Conservation (phyloP, 352 stramenopile species). For the Phytophthora hybrid region DNA sequence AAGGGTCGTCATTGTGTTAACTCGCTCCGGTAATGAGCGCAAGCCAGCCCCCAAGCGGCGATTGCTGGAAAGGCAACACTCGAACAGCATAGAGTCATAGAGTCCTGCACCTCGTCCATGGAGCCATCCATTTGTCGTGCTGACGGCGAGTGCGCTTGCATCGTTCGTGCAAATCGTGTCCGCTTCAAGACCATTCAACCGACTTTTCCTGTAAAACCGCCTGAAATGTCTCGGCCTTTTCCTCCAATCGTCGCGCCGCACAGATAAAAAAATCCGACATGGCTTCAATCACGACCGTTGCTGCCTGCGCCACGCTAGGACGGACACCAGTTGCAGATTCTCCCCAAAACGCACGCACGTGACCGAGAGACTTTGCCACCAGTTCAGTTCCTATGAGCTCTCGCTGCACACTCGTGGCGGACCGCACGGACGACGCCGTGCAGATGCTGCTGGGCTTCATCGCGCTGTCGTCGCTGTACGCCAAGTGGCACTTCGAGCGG, state of each 20-base stretch:
- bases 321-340: slow-evolving; percentile 33
- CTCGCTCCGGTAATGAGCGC: neutral
- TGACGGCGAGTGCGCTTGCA: neutral
- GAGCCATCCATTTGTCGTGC: neutral
- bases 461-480: slow-evolving; percentile 79
- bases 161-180: neutral
- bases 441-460: slow-evolving; percentile 82
- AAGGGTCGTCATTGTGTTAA: neutral
- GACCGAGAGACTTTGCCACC: neutral
- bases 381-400: slow-evolving; percentile 42
- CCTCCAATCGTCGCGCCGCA: slow-evolving; percentile 12
- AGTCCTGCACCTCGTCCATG: neutral
- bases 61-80: neutral
- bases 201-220: neutral
- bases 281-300: slow-evolving; percentile 17
- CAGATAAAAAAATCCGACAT: slow-evolving; percentile 9
- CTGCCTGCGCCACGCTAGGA: neutral
- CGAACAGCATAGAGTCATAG: neutral
- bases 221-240: slow-evolving; percentile 7
- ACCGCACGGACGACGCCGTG: slow-evolving; percentile 76
- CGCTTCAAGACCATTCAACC: neutral
- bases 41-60: neutral
- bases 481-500: slow-evolving; percentile 79
- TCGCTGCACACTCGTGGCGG: slow-evolving; percentile 73
- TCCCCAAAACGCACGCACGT: neutral